Percentiles rank a stretch among this genome's conserved stretches.
Evolutionary conservation across 1,139 yeast genomes (phyloP).

Genomic region (Sporopachydermia cereana): DNA sequence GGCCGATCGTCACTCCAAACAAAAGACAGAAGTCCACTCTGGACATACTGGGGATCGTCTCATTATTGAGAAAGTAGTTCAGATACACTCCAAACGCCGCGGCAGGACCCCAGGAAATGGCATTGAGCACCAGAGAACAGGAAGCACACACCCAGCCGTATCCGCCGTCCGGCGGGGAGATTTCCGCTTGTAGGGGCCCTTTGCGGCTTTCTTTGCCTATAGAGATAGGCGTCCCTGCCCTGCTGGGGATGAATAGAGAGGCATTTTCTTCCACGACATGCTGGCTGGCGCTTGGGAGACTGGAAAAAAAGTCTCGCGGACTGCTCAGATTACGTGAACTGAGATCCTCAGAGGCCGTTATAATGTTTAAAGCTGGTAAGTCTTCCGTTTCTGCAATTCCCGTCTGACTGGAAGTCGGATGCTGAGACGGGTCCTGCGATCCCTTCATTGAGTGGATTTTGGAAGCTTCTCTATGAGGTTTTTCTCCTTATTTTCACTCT

Average conservation of each 20-base stretch:
- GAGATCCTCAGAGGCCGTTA: too few relatives aligned
- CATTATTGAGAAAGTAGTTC: conserved; percentile 37
- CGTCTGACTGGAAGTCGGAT: too few relatives aligned
- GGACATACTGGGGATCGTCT: conserved; percentile 45
- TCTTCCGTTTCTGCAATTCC: too few relatives aligned
- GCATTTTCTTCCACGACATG: conserved; percentile 5
- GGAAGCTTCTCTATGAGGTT: too few relatives aligned
- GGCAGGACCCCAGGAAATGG: conserved; percentile 67
- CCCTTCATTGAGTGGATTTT: too few relatives aligned
- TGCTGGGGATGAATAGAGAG: neutral
- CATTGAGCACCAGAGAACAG: conserved; percentile 40
- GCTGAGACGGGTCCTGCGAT: too few relatives aligned
- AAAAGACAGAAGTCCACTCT: conserved; percentile 53
- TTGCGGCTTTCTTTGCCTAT: neutral
- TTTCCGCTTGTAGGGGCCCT: neutral
- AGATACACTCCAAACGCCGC: conserved; percentile 61
- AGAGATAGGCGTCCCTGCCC: neutral
- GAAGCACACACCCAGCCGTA: conserved; percentile 59
- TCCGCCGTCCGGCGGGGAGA: conserved; percentile 52
- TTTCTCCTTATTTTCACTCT: too few relatives aligned
- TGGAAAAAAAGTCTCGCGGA: neutral
- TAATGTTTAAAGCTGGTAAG: too few relatives aligned
- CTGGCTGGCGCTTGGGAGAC: neutral
- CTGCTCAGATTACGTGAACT: too few relatives aligned
- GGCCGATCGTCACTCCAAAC: conserved; percentile 51